A percentile compares a stretch with the other conserved stretches of the same genome.
phyloP scores from a whole-genome alignment of 768 basidiomycete species.

The Coprinellus aureogranulatus region DNA sequence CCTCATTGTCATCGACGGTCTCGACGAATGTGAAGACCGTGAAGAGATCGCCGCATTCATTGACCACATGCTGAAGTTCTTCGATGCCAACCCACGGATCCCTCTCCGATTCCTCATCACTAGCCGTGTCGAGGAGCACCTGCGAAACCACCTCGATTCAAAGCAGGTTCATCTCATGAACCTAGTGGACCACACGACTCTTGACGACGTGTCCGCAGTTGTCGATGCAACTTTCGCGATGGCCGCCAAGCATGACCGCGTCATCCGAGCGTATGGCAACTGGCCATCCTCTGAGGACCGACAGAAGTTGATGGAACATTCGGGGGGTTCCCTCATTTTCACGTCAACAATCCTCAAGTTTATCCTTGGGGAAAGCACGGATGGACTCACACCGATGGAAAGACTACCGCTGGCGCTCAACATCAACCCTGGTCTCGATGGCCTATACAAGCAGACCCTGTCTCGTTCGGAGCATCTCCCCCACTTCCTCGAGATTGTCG shows the following conservation, averaged over 20 bases:
- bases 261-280: neutral
- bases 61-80: neutral
- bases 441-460: neutral
- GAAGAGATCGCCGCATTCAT: neutral
- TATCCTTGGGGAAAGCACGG: neutral
- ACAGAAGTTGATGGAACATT: neutral
- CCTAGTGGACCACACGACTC: neutral
- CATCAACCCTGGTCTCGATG: neutral
- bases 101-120: neutral
- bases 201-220: neutral
- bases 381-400: neutral
- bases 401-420: neutral
- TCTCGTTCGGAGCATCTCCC: neutral
- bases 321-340: constrained; percentile 2
- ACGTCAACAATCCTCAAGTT: neutral
- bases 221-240: neutral
- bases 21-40: neutral
- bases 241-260: neutral
- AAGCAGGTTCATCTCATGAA: neutral
- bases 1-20: neutral
- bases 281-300: neutral
- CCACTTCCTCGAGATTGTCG: neutral
- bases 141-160: neutral
- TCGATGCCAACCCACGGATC: neutral
- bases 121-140: neutral